These are phyloP conservation scores for Coemansia sp. DNA, from an alignment of 192 early-diverging fungal genomes.

Conservation along the genomic window DNA sequence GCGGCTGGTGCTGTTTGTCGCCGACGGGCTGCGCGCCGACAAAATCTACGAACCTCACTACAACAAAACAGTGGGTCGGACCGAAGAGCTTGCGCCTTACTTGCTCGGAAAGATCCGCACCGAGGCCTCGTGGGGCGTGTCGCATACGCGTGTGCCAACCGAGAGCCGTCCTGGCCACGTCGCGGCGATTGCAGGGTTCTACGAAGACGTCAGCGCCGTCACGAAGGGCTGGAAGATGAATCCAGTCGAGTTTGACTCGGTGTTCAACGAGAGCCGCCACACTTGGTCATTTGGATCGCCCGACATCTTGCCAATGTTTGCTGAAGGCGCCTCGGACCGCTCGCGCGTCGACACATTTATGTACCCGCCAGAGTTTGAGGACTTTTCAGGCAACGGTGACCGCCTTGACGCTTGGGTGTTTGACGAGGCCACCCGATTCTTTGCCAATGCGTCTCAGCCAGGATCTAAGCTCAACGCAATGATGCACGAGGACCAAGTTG, in stretches of 20 bases:
- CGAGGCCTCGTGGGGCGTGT: conserved; percentile 78
- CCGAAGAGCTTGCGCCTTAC: conserved; percentile 57
- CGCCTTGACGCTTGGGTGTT: conserved; percentile 93
- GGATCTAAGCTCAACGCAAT: conserved; percentile 56
- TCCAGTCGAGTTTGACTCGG: conserved; percentile 95
- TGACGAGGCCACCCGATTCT: conserved; percentile 74
- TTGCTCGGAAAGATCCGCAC: conserved; percentile 63
- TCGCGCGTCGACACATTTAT: conserved; percentile 85
- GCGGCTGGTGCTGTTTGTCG: conserved; percentile 88
- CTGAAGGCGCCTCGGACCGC: conserved; percentile 84
- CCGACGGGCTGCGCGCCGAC: conserved; percentile 93
- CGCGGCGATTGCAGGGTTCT: conserved; percentile 97
- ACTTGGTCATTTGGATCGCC: conserved; percentile 99
- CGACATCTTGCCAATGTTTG: conserved; percentile 97
- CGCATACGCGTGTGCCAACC: conserved; percentile 93
- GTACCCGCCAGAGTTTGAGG: conserved; percentile 86
- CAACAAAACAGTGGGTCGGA: conserved; percentile 35
- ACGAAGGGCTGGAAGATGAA: conserved; percentile 98
- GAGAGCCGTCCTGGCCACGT: conserved; percentile 97
- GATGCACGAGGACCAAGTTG: conserved; percentile 75
- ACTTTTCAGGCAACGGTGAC: conserved; percentile 87
- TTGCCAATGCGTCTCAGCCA: conserved; percentile 48
- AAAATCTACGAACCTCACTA: conserved; percentile 83
- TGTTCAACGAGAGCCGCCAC: conserved; percentile 92
- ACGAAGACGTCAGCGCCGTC: conserved; percentile 98